phyloP scores from a whole-genome alignment of 805 yeast species.

The Pichia californica region DNA sequence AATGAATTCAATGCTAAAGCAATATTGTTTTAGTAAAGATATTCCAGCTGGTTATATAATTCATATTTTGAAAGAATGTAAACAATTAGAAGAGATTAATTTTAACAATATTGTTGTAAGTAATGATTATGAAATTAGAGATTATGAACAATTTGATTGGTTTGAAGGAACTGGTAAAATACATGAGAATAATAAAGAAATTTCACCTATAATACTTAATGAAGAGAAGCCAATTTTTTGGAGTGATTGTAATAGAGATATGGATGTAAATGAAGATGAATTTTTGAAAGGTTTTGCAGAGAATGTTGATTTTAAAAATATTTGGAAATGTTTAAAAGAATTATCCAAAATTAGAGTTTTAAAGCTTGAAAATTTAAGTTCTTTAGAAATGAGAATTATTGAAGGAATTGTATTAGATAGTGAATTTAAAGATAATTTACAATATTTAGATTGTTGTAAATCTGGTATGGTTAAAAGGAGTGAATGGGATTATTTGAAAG shows the following conservation, averaged over 20 bases:
- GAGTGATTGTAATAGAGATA: slow-evolving; percentile 29
- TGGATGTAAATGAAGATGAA: slow-evolving; percentile 23
- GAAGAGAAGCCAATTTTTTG: slow-evolving; percentile 19
- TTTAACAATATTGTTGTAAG: slow-evolving; percentile 59
- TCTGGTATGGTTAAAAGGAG: slow-evolving; percentile 44
- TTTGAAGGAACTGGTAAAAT: slow-evolving; percentile 19
- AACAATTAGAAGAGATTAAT: slow-evolving; percentile 48
- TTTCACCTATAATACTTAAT: slow-evolving; percentile 11
- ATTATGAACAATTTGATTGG: slow-evolving; percentile 34
- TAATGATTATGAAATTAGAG: slow-evolving; percentile 53
- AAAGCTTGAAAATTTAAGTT: slow-evolving; percentile 29
- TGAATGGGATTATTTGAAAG: slow-evolving; percentile 37
- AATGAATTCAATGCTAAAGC: slow-evolving; percentile 52
- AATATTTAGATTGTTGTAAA: slow-evolving; percentile 35
- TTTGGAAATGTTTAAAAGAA: slow-evolving; percentile 23
- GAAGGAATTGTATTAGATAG: slow-evolving; percentile 12
- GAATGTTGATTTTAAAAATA: slow-evolving; percentile 39
- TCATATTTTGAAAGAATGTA: slow-evolving; percentile 64
- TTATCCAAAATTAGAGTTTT: slow-evolving; percentile 17
- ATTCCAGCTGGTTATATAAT: slow-evolving; percentile 72
- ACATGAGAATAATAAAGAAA: slow-evolving; percentile 8
- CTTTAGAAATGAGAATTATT: slow-evolving; percentile 29
- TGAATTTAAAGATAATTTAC: slow-evolving; percentile 15
- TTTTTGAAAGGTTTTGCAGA: slow-evolving; percentile 27
- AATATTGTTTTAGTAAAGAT: slow-evolving; percentile 64